phyloP scores from a whole-genome alignment of 2,329 filamentous ascomycete genomes.

The Phyllosticta capitalensis region DNA sequence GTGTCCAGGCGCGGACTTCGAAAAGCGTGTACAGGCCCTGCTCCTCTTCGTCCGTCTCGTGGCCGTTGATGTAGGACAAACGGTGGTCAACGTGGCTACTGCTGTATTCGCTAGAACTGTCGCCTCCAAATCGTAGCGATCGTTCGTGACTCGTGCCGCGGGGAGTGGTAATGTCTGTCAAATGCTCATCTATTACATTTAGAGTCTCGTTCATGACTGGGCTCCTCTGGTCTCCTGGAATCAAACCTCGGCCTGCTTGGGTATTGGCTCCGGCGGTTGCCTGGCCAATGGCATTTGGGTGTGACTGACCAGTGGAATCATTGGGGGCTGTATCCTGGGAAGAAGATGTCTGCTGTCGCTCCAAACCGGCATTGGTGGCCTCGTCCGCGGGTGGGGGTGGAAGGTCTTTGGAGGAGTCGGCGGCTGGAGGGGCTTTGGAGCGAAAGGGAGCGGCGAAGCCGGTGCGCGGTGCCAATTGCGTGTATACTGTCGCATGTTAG shows the following conservation, averaged over 20 bases:
- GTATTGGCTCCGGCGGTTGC: conserved; percentile 22
- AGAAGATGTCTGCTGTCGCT: not conserved
- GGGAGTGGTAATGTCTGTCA: conserved; percentile 69
- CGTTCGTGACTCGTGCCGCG: conserved; percentile 44
- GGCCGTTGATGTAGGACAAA: conserved; percentile 83
- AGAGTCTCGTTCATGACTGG: conserved; percentile 89
- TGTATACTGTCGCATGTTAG: conserved; percentile 44
- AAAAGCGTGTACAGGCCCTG: conserved; percentile 56
- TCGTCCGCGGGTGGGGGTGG: not conserved
- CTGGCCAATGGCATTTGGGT: conserved; percentile 30
- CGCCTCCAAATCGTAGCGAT: conserved; percentile 43
- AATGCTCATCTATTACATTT: conserved; percentile 94
- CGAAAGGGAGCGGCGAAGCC: conserved; percentile 14
- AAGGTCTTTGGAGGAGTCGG: conserved; percentile 1
- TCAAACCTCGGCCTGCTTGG: not conserved
- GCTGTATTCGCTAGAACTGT: conserved; percentile 71
- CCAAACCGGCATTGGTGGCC: not conserved
- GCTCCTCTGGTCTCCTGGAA: conserved; percentile 41
- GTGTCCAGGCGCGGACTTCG: conserved; percentile 72
- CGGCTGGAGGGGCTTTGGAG: not conserved
- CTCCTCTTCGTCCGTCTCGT: conserved; percentile 92
- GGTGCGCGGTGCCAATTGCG: conserved; percentile 46
- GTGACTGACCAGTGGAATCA: not conserved
- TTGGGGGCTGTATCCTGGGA: not conserved
- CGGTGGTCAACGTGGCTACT: conserved; percentile 68